These are phyloP conservation scores for Bacidia rubella DNA, from an alignment of 495 filamentous ascomycete genomes.

Conservation along the genomic window DNA sequence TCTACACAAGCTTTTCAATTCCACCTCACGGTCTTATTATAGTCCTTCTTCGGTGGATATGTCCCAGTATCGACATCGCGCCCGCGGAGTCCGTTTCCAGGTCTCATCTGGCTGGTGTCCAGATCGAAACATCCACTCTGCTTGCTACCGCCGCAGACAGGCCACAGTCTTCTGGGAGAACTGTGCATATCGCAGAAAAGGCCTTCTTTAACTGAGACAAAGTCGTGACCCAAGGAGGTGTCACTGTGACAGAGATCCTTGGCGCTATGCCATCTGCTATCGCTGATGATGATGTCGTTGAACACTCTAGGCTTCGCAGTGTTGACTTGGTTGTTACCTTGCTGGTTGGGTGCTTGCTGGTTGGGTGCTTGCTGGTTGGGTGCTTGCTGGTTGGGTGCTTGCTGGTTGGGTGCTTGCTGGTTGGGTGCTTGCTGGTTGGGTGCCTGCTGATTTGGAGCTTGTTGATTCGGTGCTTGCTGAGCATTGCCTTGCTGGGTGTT, in stretches of 20 bases:
- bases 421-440: not conserved
- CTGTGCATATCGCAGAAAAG: slow-evolving; percentile 3
- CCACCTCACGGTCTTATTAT: not conserved
- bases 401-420: too few relatives aligned
- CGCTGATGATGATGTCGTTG: not conserved
- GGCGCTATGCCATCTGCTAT: not conserved
- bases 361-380: too few relatives aligned
- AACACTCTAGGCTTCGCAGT: too few relatives aligned
- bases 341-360: too few relatives aligned
- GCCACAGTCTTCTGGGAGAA: not conserved
- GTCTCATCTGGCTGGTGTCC: not conserved
- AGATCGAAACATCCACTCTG: not conserved
- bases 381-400: too few relatives aligned
- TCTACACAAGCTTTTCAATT: too few relatives aligned
- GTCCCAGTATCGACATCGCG: not conserved
- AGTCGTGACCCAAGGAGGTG: not conserved
- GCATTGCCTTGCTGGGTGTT: not conserved
- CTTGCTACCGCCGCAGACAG: not conserved
- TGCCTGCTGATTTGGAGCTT: not conserved
- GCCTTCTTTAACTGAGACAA: not conserved
- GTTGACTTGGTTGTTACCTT: too few relatives aligned
- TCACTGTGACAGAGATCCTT: not conserved
- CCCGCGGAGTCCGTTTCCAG: not conserved
- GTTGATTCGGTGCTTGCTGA: not conserved
- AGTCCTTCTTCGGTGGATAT: not conserved